Evolutionary conservation across 169 alveolate species (phyloP), one percentile per base, ranked within the genome.

Genomic region (Miamiensis avidus): DNA sequence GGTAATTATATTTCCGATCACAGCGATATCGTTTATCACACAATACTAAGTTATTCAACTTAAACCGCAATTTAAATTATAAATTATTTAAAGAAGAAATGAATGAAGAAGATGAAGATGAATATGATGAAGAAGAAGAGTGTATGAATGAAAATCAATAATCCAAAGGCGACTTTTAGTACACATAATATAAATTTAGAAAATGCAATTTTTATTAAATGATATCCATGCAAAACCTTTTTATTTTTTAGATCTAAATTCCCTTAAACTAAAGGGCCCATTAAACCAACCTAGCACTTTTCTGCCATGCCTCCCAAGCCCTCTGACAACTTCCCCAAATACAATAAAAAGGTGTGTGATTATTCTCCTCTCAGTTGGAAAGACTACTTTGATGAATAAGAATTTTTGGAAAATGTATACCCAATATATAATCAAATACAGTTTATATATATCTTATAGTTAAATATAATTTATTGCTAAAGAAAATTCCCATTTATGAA

Each of bases 401-500:
- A 89, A 65, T 82, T 34, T 82, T 83, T 91, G 28, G 83, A 86
- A 69, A 64, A 79, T 49, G 84, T 79, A 49, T 0, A 34, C 65
- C 11, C 64, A 20, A 27, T 1, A 6, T 1, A 29, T 33, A 32
- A 33, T 20, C 20, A 29, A 31, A 25, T 76, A n/a, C 6, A 73
- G 0, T 25, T 31, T n/a, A n/a, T n/a, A n/a, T n/a, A n/a, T n/a
- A n/a, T n/a, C n/a, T n/a, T n/a, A n/a, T n/a, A n/a, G n/a, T n/a
- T n/a, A n/a, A n/a, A n/a, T n/a, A n/a, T n/a, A n/a, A n/a, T n/a
- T 78, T 72, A 33, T 0, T n/a, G 0, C 11, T 1, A 72, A 65
- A 86, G 90, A 87, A 87, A 81, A 86, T 84, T 74, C 98, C 97
- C 29, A 65, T 94, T 0, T 94, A 93, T 78, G 76, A 87, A 1